A percentile compares a stretch with the other conserved stretches of the same genome.
These are phyloP conservation scores for Hypericum androsaemum DNA, from an alignment of 345 rosid species.

Conservation along the genomic window DNA sequence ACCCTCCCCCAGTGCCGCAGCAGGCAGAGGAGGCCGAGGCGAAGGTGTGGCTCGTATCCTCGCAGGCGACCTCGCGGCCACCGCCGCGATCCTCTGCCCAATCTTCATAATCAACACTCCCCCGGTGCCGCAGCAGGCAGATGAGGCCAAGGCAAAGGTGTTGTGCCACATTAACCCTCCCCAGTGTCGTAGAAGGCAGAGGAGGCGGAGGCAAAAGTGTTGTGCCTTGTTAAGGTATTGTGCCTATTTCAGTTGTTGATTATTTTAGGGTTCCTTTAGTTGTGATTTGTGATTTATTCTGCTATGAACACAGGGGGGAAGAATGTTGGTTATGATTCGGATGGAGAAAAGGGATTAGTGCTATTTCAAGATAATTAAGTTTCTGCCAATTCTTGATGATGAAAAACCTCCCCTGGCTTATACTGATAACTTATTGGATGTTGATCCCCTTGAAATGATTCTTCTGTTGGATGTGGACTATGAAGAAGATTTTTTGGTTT, in stretches of 20 bases:
- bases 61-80: slow-evolving; percentile 95
- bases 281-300: slow-evolving; percentile 4
- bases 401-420: slow-evolving; percentile 98
- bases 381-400: slow-evolving; percentile 98
- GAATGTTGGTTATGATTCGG: slow-evolving; percentile 99
- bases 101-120: slow-evolving; percentile 69
- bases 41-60: slow-evolving; percentile 75
- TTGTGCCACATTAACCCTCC: slow-evolving; percentile 64
- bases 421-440: slow-evolving; percentile 95
- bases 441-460: slow-evolving; percentile 94
- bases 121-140: slow-evolving; percentile 35
- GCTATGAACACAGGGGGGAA: slow-evolving; percentile 74
- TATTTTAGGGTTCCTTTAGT: background rate
- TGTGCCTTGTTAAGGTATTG: slow-evolving; percentile 69
- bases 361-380: slow-evolving; percentile 96
- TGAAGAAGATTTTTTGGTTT: slow-evolving; percentile 96
- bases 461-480: slow-evolving; percentile 91
- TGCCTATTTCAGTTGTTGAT: background rate
- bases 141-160: slow-evolving; percentile 74
- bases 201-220: slow-evolving; percentile 76
- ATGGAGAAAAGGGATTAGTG: slow-evolving; percentile 98
- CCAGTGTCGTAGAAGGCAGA: slow-evolving; percentile 36
- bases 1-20: slow-evolving; percentile 34
- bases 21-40: slow-evolving; percentile 72
- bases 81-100: slow-evolving; percentile 82